phyloP scores from a whole-genome alignment of 306 rosid species.

The Glycine latifolia region DNA sequence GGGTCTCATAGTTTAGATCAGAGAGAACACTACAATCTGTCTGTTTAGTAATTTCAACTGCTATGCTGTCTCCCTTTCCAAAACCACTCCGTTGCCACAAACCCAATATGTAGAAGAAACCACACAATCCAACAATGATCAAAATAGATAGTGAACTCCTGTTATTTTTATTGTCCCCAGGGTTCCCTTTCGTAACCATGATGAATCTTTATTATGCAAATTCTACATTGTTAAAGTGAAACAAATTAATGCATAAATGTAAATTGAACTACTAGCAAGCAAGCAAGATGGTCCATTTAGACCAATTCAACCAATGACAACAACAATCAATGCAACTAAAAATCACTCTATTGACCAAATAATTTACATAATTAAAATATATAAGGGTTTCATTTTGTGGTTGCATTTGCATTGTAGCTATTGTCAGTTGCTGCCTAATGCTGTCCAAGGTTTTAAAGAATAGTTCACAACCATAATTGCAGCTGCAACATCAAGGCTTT shows the following conservation, averaged over 20 bases:
- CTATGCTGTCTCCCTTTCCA: slow-evolving; percentile 91
- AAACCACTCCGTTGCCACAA: slow-evolving; percentile 92
- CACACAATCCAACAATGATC: slow-evolving; percentile 70
- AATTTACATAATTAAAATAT: not conserved
- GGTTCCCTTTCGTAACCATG: slow-evolving; percentile 81
- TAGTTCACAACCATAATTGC: too few relatives aligned
- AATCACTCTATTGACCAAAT: not conserved
- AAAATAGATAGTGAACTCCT: slow-evolving; percentile 61
- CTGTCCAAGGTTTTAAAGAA: too few relatives aligned
- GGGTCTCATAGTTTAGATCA: slow-evolving; percentile 76
- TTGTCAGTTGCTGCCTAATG: not conserved
- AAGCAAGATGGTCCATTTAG: not conserved
- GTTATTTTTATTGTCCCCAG: slow-evolving; percentile 66
- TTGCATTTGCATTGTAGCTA: not conserved
- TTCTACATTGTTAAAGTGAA: slow-evolving; percentile 31
- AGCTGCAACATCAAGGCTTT: too few relatives aligned
- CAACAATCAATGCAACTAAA: not conserved
- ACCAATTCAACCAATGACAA: not conserved
- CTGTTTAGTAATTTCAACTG: slow-evolving; percentile 69
- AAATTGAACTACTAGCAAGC: slow-evolving; percentile 24
- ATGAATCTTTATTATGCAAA: slow-evolving; percentile 42
- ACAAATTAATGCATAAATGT: slow-evolving; percentile 19
- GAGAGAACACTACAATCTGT: slow-evolving; percentile 77
- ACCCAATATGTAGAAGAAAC: slow-evolving; percentile 82
- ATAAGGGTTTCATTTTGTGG: not conserved